Evolutionary conservation across 2,329 filamentous ascomycete genomes (phyloP).

Genomic region (Rutstroemia sp.): DNA sequence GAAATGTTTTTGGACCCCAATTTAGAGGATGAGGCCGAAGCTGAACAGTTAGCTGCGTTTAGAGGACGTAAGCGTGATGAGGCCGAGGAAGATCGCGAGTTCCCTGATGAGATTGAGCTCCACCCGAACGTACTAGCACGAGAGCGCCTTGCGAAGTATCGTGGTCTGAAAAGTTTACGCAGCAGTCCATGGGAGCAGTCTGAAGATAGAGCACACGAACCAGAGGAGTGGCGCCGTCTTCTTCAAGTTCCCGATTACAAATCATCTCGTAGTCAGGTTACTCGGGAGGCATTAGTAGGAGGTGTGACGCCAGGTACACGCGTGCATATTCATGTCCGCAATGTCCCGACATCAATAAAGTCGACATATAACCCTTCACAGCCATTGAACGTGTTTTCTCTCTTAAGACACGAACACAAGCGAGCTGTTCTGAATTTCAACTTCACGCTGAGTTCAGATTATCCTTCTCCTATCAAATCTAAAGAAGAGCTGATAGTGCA

Average conservation of each 20-base stretch:
- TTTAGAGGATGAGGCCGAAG: constrained; percentile 74
- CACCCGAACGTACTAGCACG: constrained; percentile 79
- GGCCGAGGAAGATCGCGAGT: constrained; percentile 84
- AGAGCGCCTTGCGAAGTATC: constrained; percentile 78
- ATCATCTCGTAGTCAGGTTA: constrained; percentile 66
- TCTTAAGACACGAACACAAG: constrained; percentile 93
- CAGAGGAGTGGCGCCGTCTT: constrained; percentile 80
- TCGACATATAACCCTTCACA: constrained; percentile 43
- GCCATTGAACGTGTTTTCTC: constrained; percentile 73
- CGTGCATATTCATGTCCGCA: constrained; percentile 69
- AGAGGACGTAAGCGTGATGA: constrained; percentile 71
- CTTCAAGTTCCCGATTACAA: constrained; percentile 88
- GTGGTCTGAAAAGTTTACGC: constrained; percentile 85
- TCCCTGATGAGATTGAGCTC: constrained; percentile 94
- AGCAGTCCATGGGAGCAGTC: constrained; percentile 84
- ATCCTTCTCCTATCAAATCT: constrained; percentile 69
- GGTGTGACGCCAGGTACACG: constrained; percentile 78
- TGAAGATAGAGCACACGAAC: constrained; percentile 80
- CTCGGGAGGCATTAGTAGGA: constrained; percentile 80
- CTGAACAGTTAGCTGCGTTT: constrained; percentile 73
- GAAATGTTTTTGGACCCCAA: constrained; percentile 76
- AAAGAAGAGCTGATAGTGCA: constrained; percentile 92
- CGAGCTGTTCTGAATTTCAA: constrained; percentile 83
- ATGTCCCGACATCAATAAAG: constrained; percentile 47
- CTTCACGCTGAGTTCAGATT: constrained; percentile 75